Conservation (phyloP, 2,329 filamentous ascomycete genomes). For the Ceratocystis eucalypticola region DNA sequence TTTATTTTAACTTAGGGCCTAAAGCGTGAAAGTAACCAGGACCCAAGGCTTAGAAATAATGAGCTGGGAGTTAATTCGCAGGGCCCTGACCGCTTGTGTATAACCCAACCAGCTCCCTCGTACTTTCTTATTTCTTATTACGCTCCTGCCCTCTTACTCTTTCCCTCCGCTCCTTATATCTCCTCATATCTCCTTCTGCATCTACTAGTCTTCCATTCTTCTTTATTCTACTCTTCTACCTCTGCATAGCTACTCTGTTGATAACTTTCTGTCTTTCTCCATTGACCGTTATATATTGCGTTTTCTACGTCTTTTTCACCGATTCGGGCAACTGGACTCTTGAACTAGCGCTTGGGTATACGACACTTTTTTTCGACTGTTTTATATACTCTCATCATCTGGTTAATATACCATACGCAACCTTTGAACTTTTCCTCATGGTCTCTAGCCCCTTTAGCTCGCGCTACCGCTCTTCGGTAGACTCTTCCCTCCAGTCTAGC, state of each 20-base stretch:
- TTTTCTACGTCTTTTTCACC: no score
- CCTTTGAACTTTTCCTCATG: not conserved
- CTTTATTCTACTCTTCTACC: not conserved
- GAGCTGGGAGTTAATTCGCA: no score
- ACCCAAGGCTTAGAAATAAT: not conserved
- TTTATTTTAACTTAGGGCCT: not conserved
- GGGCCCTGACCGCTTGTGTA: no score
- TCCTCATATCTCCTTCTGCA: not conserved
- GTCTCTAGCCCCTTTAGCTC: slow-evolving; percentile 16
- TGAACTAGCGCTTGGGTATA: no score
- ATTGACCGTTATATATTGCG: not conserved
- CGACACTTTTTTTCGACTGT: no score
- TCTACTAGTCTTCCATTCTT: not conserved
- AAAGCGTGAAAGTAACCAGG: not conserved
- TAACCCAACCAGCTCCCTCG: no score
- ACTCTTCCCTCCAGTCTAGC: slow-evolving; percentile 12
- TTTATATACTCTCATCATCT: no score
- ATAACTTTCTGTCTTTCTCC: not conserved
- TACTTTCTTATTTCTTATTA: no score
- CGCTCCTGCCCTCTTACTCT: no score
- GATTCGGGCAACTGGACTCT: no score
- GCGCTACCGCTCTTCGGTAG: slow-evolving; percentile 15
- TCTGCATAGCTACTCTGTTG: not conserved
- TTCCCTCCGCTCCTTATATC: not conserved
- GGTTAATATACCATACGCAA: no score